phyloP scores from a whole-genome alignment of 2,329 filamentous ascomycete genomes.

The Colletotrichum paranaense region DNA sequence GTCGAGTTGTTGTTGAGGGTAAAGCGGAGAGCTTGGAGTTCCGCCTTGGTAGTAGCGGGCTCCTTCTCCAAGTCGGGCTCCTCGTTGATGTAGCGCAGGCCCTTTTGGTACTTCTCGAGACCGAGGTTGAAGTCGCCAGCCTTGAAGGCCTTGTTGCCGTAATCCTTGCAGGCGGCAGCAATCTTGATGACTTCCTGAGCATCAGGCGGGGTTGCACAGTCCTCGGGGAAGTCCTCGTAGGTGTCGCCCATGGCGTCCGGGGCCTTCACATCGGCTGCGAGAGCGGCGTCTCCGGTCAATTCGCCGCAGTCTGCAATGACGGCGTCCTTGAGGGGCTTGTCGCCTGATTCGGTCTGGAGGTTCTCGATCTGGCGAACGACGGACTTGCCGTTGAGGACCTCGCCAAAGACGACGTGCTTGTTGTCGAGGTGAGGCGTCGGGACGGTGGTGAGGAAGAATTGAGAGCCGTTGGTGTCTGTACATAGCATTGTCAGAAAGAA shows the following conservation, averaged over 20 bases:
- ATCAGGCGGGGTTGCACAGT: conserved; percentile 73
- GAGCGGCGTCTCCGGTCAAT: conserved; percentile 77
- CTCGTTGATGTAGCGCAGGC: conserved; percentile 87
- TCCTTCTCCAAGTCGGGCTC: conserved; percentile 81
- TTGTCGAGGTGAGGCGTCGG: conserved; percentile 93
- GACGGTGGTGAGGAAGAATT: conserved; percentile 98
- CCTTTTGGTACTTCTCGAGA: conserved; percentile 95
- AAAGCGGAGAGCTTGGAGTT: conserved; percentile 79
- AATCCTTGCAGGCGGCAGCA: conserved; percentile 86
- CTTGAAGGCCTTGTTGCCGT: conserved; percentile 95
- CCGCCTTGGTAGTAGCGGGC: conserved; percentile 71
- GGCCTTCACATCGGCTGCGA: conserved; percentile 73
- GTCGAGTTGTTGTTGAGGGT: conserved; percentile 90
- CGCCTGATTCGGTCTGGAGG: conserved; percentile 75
- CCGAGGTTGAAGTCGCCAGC: conserved; percentile 75
- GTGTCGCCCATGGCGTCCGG: conserved; percentile 87
- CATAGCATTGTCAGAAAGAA: conserved; percentile 18
- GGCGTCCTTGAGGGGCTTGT: conserved; percentile 82
- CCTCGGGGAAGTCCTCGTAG: conserved; percentile 96
- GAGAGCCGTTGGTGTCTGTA: conserved; percentile 90
- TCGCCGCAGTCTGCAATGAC: conserved; percentile 88
- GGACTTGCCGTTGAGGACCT: conserved; percentile 93
- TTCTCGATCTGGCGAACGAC: conserved; percentile 92
- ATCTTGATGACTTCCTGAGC: conserved; percentile 80
- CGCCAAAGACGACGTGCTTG: conserved; percentile 98